Evolutionary conservation across 2,329 filamentous ascomycete genomes (phyloP).

Genomic region (Penicillium sp.): DNA sequence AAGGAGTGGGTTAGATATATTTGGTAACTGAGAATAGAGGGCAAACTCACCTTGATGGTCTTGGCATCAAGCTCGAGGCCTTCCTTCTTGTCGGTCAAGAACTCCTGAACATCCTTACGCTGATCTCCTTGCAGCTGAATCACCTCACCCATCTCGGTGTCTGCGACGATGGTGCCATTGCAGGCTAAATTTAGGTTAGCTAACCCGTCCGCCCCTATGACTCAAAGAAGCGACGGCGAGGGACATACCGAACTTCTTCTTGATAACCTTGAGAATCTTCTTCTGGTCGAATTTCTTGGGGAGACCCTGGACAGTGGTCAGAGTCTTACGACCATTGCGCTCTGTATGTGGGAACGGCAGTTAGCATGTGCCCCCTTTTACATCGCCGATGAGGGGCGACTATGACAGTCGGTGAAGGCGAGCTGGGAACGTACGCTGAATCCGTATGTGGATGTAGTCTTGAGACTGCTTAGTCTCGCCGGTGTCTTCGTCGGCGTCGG

Average conservation of each 20-base stretch:
- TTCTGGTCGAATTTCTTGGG: constrained; percentile 99
- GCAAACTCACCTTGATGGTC: constrained; percentile 76
- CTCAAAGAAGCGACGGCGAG: neutral
- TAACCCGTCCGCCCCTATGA: neutral
- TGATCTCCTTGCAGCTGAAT: constrained; percentile 99
- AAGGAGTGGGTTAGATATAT: constrained; percentile 6
- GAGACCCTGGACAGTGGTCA: constrained; percentile 98
- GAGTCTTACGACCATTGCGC: constrained; percentile 99
- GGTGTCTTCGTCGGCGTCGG: constrained; percentile 99
- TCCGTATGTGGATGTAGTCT: constrained; percentile 99
- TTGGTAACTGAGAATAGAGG: neutral
- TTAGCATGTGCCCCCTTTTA: constrained; percentile 18
- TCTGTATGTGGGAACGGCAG: constrained; percentile 53
- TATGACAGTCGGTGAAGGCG: neutral
- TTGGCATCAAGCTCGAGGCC: constrained; percentile 91
- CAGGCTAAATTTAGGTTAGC: constrained; percentile 59
- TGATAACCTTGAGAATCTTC: constrained; percentile 99
- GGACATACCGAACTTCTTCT: constrained; percentile 90
- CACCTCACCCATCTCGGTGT: constrained; percentile 97
- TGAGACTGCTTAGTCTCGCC: constrained; percentile 92
- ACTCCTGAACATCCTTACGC: constrained; percentile 97
- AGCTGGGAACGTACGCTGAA: constrained; percentile 72
- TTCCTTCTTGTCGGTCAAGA: constrained; percentile 92
- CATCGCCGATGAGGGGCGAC: constrained; percentile 5
- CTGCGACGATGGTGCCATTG: constrained; percentile 99